phyloP scores from a whole-genome alignment of 257 asterid species.

The Solanum clarkiae region DNA sequence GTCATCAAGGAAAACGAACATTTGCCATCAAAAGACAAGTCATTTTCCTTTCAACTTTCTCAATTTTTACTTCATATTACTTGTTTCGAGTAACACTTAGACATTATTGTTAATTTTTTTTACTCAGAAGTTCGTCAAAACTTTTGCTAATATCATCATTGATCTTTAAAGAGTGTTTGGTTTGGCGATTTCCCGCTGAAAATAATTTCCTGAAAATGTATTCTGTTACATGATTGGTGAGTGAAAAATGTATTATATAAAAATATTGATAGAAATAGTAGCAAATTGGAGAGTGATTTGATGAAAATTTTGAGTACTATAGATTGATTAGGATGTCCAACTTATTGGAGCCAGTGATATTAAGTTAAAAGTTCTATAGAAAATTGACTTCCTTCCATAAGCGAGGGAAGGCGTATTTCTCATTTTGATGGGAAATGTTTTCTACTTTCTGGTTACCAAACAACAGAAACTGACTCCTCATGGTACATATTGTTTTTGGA shows the following conservation, averaged over 20 bases:
- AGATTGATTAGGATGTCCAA: not conserved
- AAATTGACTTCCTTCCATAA: not conserved
- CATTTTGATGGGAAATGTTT: not conserved
- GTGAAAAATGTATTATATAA: not conserved
- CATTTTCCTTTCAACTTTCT: not conserved
- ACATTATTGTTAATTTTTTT: not conserved
- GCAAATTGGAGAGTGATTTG: not conserved
- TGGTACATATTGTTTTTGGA: not conserved
- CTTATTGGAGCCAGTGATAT: not conserved
- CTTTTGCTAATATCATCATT: not conserved
- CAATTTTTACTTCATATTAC: not conserved
- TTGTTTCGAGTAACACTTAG: not conserved
- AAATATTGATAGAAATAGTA: not conserved
- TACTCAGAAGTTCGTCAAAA: not conserved
- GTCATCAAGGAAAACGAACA: not conserved
- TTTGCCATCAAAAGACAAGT: not conserved
- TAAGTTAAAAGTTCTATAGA: not conserved
- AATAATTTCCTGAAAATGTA: not conserved
- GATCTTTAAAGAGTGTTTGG: not conserved
- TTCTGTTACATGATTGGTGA: not conserved
- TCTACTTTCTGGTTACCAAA: not conserved
- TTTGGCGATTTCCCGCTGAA: not conserved
- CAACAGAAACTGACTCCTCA: not conserved
- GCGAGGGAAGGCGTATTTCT: not conserved
- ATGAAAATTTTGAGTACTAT: not conserved